Base-by-base conservation (phyloP, 306 rosid species). In the Fragaria vesca region DNA sequence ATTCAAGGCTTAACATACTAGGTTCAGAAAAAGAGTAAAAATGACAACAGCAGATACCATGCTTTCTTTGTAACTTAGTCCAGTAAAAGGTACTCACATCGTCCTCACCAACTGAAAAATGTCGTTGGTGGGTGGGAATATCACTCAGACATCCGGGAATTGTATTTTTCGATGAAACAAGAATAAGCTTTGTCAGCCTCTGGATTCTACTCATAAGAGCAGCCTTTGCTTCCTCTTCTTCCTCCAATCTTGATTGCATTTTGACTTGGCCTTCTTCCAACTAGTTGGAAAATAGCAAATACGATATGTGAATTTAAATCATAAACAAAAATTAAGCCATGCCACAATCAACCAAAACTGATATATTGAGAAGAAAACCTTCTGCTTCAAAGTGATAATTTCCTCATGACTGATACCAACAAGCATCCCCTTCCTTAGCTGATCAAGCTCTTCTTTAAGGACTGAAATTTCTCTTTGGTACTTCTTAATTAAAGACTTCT, bases 201-300 rank as follows among this genome's bases (percentile, higher is more conserved):
- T 96, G 99, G 80, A 96, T 96, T 88, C 99, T 91, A 90, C 99
- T 96, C 98, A 91, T 83, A 66, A 96, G 97, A 87, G 98, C 98
- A 85, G 90, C 98, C 88, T 96, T 96, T 69, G 98, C 99, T 36
- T 96, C 99, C 85, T 96, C 99, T 84, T 96, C 99, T 80, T 96
- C 99, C 89, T 96, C 99, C 77, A 96, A 84, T 88, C 99, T 91
- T 72, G 96, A 96, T 78, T 90, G 99, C 99, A 96, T 91, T 87
- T 96, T 96, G 42, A 90, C 96, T 83, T 96, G 99, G 84, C 98
- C 99, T 90, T 91, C 98, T 86, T 96, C 97, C 87, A 96, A 84
- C 99, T 96, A 82, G 80, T 78, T 78, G 32, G 38, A 72, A 47
- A 57, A 78, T 60, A 82, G 47, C 11, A 81, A 16, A 70, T 6